Percentiles rank a stretch among this genome's conserved stretches.
phyloP scores from a whole-genome alignment of 2,329 filamentous ascomycete species.

The Neopestalotiopsis clavispora region DNA sequence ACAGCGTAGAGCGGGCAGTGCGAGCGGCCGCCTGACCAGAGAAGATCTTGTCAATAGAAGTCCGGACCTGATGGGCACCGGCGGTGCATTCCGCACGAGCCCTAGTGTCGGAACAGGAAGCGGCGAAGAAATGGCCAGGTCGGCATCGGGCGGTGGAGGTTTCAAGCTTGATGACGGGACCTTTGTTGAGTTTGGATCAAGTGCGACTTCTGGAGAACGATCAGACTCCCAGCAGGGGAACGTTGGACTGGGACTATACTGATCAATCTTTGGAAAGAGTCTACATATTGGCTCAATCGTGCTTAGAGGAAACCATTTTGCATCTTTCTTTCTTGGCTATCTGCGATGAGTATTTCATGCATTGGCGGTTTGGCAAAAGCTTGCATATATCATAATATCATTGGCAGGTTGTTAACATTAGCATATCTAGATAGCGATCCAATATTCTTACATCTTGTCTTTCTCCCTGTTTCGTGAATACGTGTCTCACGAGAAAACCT shows the following conservation, averaged over 20 bases:
- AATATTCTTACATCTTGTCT: no score
- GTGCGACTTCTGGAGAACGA: background rate
- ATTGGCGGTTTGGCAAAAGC: background rate
- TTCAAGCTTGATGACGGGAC: conserved; percentile 31
- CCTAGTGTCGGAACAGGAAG: background rate
- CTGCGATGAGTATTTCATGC: background rate
- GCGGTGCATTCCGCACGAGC: background rate
- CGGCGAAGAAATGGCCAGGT: conserved; percentile 29
- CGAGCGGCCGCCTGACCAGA: conserved; percentile 11
- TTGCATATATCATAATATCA: conserved; percentile 3
- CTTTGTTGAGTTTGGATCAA: conserved; percentile 33
- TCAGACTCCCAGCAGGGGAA: background rate
- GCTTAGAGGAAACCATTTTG: background rate
- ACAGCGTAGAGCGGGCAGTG: conserved; percentile 18
- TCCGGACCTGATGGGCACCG: conserved; percentile 13
- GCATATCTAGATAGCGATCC: background rate
- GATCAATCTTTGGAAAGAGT: background rate
- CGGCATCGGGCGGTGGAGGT: conserved; percentile 29
- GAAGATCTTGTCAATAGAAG: background rate
- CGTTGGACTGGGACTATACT: conserved; percentile 12
- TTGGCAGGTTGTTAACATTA: background rate
- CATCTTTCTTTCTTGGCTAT: background rate
- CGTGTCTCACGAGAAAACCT: no score
- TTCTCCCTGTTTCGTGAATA: no score
- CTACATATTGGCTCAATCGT: no score